These are phyloP conservation scores for Mycena galericulata DNA, from an alignment of 768 basidiomycete species.

Conservation along the genomic window DNA sequence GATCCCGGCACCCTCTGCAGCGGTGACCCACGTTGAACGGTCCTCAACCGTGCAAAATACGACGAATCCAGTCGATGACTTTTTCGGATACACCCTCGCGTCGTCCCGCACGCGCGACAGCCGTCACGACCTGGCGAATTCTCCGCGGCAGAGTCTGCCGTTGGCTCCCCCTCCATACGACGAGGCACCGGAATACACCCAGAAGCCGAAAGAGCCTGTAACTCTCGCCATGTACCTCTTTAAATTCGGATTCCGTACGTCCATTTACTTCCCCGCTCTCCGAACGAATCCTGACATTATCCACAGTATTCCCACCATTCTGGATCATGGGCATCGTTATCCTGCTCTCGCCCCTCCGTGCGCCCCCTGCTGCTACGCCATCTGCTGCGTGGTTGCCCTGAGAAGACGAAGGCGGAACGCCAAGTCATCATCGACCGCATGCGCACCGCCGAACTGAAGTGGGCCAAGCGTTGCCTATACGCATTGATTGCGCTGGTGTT, in stretches of 20 bases:
- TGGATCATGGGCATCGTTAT: slow-evolving; percentile 73
- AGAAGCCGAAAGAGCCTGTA: slow-evolving; percentile 57
- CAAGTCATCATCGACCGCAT: slow-evolving; percentile 59
- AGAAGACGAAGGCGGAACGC: slow-evolving; percentile 65
- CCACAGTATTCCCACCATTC: slow-evolving; percentile 70
- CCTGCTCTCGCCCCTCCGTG: slow-evolving; percentile 64
- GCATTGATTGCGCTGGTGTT: slow-evolving; percentile 63
- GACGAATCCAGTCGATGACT: slow-evolving; percentile 45
- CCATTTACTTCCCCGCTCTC: not conserved
- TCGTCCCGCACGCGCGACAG: slow-evolving; percentile 47
- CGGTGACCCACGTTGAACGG: slow-evolving; percentile 15
- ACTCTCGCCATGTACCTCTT: slow-evolving; percentile 73
- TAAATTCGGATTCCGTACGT: slow-evolving; percentile 73
- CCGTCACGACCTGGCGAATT: slow-evolving; percentile 52
- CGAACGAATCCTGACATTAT: slow-evolving; percentile 8
- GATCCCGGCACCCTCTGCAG: slow-evolving; percentile 9
- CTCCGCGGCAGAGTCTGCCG: slow-evolving; percentile 38
- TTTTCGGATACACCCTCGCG: slow-evolving; percentile 46
- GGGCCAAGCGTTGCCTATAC: slow-evolving; percentile 66
- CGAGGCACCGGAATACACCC: slow-evolving; percentile 49
- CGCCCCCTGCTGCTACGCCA: slow-evolving; percentile 46
- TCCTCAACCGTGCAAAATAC: slow-evolving; percentile 14
- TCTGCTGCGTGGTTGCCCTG: slow-evolving; percentile 64
- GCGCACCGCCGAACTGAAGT: slow-evolving; percentile 63
- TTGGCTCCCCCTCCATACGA: slow-evolving; percentile 57